Conservation (phyloP, 495 filamentous ascomycete genomes). For the Aspergillus nidulans region DNA sequence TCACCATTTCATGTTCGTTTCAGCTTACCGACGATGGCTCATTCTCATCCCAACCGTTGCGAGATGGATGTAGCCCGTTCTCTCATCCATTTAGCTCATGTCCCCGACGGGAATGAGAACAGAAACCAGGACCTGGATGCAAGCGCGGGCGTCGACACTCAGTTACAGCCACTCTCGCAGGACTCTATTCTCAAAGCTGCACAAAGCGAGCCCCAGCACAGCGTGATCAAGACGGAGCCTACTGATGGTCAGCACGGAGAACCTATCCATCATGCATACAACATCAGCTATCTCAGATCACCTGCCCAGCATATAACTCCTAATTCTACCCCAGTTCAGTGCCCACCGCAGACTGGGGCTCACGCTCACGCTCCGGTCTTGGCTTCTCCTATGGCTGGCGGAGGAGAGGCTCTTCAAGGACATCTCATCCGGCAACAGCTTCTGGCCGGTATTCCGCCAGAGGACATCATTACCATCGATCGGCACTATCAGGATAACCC, state of each 20-base stretch:
- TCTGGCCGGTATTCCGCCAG: conserved; percentile 24
- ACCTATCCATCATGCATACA: background rate
- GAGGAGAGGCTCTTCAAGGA: conserved; percentile 18
- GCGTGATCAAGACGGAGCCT: background rate
- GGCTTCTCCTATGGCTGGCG: background rate
- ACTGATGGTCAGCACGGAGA: background rate
- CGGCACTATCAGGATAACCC: background rate
- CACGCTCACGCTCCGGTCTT: too few species aligned
- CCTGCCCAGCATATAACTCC: background rate
- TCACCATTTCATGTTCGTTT: background rate
- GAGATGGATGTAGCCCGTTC: conserved; percentile 1
- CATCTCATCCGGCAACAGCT: conserved; percentile 32
- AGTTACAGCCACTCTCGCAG: background rate
- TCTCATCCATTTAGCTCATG: background rate
- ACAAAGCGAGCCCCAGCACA: background rate
- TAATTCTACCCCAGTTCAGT: background rate
- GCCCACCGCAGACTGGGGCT: too few species aligned
- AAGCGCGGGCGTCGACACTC: background rate
- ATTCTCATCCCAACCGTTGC: background rate
- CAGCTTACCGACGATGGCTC: background rate
- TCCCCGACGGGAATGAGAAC: background rate
- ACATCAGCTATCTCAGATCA: background rate
- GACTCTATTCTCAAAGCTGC: background rate
- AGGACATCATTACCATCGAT: conserved; percentile 22
- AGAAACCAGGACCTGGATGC: too few species aligned